phyloP scores from a whole-genome alignment of 345 rosid species.

The Lepidium didymum region DNA sequence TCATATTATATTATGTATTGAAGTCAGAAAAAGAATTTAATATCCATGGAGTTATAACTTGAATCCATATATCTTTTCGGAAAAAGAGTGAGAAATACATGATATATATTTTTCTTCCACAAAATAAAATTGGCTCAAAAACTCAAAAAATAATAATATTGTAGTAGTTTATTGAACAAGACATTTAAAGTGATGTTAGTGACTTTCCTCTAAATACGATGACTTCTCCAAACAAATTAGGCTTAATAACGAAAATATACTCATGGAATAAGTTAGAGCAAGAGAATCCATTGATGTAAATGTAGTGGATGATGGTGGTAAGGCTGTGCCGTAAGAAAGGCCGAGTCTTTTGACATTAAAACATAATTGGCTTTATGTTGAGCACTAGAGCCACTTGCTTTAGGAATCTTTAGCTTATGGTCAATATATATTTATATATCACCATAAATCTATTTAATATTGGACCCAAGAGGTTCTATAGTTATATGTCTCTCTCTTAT shows the following conservation, averaged over 20 bases:
- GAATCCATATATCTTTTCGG: too few relatives aligned
- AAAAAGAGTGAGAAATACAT: too few relatives aligned
- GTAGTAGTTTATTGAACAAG: not conserved
- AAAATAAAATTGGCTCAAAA: too few relatives aligned
- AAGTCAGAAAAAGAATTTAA: too few relatives aligned
- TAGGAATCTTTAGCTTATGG: constrained; percentile 15
- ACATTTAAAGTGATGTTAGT: not conserved
- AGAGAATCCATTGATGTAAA: constrained; percentile 6
- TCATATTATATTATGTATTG: too few relatives aligned
- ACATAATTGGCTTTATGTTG: constrained; percentile 18
- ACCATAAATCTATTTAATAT: constrained; percentile 2
- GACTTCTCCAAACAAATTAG: not conserved
- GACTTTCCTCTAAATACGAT: not conserved
- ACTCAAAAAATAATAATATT: too few relatives aligned
- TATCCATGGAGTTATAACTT: too few relatives aligned
- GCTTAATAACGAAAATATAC: not conserved
- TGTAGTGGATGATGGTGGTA: constrained; percentile 21
- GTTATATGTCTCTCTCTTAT: constrained; percentile 19
- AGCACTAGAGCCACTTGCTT: constrained; percentile 34
- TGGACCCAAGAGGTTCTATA: constrained; percentile 7
- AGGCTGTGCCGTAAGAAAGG: constrained; percentile 14
- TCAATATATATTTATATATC: constrained; percentile 16
- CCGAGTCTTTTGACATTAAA: constrained; percentile 29
- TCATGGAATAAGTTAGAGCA: not conserved
- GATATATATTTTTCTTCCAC: too few relatives aligned